Evolutionary conservation across 2,329 filamentous ascomycete species (phyloP).

Genomic region (Eutypella sp.): DNA sequence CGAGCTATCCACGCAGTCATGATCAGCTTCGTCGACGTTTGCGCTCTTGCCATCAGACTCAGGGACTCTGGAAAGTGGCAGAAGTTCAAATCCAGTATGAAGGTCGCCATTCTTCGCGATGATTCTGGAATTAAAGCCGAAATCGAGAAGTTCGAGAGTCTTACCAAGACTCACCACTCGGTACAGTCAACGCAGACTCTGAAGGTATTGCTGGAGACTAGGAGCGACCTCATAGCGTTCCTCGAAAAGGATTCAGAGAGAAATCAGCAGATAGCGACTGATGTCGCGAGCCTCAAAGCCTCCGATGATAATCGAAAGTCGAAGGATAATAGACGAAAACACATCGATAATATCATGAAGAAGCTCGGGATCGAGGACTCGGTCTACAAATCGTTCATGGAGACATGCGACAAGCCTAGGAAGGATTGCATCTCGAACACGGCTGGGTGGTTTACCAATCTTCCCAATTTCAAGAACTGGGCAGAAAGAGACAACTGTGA

Average conservation of each 20-base stretch:
- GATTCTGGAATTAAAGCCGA: conserved; percentile 2
- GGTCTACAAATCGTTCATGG: conserved; percentile 1
- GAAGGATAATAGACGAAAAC: conserved; percentile 1
- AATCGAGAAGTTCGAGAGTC: conserved; percentile 2
- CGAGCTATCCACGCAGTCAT: conserved; percentile 7
- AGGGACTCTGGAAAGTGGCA: conserved; percentile 3
- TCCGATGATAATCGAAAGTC: conserved; percentile 4
- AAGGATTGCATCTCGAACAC: conserved; percentile 2
- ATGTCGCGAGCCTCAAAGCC: conserved; percentile 3
- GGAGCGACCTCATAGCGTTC: neutral
- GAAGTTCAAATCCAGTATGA: conserved; percentile 5
- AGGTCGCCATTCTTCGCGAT: conserved; percentile 1
- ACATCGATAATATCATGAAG: conserved; percentile 5
- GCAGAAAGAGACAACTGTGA: conserved; percentile 1
- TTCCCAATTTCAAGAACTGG: conserved; percentile 3
- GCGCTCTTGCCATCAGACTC: conserved; percentile 5
- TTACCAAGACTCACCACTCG: conserved; percentile 2
- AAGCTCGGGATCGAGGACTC: conserved; percentile 3
- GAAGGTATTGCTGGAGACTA: conserved; percentile 3
- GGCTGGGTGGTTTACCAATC: conserved; percentile 2
- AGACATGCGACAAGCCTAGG: conserved; percentile 4
- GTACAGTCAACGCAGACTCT: conserved; percentile 5
- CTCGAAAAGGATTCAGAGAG: conserved; percentile 1
- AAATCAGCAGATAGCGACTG: conserved; percentile 2
- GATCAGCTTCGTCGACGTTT: conserved; percentile 9